Evolutionary conservation across 371 early-diverging fungal genomes (phyloP), one percentile per base, ranked within the genome.

Genomic region (Thermomucor indicae-seudaticae): DNA sequence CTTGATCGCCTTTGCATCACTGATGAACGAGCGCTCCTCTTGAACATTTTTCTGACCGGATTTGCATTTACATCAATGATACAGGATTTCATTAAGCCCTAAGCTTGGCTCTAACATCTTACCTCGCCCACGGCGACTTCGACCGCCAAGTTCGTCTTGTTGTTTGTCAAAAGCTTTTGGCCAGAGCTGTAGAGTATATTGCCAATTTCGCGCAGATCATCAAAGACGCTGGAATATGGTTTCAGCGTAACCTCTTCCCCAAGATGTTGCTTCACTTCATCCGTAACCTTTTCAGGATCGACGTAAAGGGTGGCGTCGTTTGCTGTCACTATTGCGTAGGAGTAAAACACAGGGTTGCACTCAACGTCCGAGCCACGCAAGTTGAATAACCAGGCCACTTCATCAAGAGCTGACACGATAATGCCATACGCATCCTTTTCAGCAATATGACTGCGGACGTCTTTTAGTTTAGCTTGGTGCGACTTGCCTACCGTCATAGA

Each of bases 311-410:
- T 72, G 28, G 78, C 81, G 6, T 77, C 68, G 30, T 78, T 67
- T 41, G 65, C 57, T 11, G 95, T 89, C 25, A 99, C 70, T 17
- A 91, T 52, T 5, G 91, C 83, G 65, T 96, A 99, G 3, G 97
- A 72, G 65, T 93, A 97, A 70, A 99, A 99, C 7, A 99, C 95
- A 1, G 99, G 98, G 70, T 98, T 98, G 77, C 89, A 98, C 25
- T 80, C 78, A 43, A 99, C 92, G 67, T 99, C 99, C 6, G 83
- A 87, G n/a, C 99, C 99, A 55, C 99, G 87, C 56, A 98, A 72
- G 65, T 99, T 99, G 63, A 96, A 92, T 43, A 99, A 70, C 99
- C 99, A 95, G 19, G 93, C 93, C 47, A 93, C 79, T 67, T 96
- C 99, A 70, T 96, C 97, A 49, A 95, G 75, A 4, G 88, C 93